Conservation (phyloP, 805 yeast species). For the Monosporozyma servazzii region DNA sequence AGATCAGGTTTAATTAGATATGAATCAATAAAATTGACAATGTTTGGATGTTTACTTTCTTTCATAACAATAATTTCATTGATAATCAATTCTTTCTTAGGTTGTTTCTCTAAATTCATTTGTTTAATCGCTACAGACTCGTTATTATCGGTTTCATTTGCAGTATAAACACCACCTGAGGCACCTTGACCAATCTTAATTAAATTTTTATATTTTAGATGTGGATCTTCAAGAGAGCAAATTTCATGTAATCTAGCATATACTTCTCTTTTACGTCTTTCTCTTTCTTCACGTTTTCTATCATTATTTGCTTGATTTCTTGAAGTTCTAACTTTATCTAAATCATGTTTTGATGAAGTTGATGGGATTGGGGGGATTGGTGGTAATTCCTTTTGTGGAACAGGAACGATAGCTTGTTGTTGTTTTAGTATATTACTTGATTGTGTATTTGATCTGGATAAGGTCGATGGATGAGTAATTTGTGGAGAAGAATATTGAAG, state of each 20-base stretch:
- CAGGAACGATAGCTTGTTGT: constrained; percentile 14
- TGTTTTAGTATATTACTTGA: constrained; percentile 11
- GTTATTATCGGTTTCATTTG: constrained; percentile 49
- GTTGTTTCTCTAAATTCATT: constrained; percentile 90
- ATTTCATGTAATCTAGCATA: constrained; percentile 56
- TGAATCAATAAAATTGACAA: constrained; percentile 88
- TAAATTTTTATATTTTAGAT: constrained; percentile 53
- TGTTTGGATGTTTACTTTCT: constrained; percentile 80
- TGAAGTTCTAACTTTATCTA: background rate
- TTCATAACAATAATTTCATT: constrained; percentile 95
- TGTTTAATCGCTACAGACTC: constrained; percentile 86
- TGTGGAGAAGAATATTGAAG: background rate
- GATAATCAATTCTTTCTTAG: constrained; percentile 87
- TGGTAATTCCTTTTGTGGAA: constrained; percentile 18
- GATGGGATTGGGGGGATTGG: constrained; percentile 21
- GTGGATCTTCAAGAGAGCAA: constrained; percentile 82
- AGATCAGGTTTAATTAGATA: constrained; percentile 67
- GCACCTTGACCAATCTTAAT: constrained; percentile 97
- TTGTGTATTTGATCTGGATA: constrained; percentile 13
- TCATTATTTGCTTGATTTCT: background rate
- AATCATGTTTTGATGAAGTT: background rate
- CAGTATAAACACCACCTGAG: constrained; percentile 92
- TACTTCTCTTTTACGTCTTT: constrained; percentile 16
- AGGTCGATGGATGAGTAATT: constrained; percentile 1
- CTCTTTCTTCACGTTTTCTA: constrained; percentile 21